A percentile compares a stretch with the other conserved stretches of the same genome.
Conservation (phyloP, 805 yeast species). For the Kuraishia borneana region DNA sequence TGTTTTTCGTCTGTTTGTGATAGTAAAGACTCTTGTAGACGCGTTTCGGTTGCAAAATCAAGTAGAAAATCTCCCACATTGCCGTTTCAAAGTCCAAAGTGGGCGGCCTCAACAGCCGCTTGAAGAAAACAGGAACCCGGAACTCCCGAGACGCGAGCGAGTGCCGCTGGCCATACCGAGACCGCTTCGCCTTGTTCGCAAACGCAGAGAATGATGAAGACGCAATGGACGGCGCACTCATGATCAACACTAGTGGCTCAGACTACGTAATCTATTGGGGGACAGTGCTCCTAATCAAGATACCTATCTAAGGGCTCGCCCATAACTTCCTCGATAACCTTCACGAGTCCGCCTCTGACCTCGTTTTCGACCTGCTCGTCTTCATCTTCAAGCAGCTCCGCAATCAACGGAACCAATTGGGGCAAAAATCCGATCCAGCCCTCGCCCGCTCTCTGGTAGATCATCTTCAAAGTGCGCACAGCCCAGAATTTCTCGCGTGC, state of each 20-base stretch:
- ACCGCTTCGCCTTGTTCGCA: conserved; percentile 2
- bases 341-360: conserved; percentile 82
- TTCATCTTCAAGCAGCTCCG: conserved; percentile 92
- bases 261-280: background rate
- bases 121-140: conserved; percentile 17
- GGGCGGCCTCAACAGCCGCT: conserved; percentile 54
- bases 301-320: conserved; percentile 93
- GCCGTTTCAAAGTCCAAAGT: conserved; percentile 90
- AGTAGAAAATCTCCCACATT: conserved; percentile 76
- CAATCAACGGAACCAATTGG: conserved; percentile 89
- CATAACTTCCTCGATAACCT: conserved; percentile 80
- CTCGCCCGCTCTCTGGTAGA: conserved; percentile 89
- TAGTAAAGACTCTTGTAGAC: conserved; percentile 77
- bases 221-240: conserved; percentile 2
- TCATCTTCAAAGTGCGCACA: conserved; percentile 61
- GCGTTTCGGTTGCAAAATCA: conserved; percentile 65
- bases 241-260: background rate
- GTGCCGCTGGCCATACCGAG: background rate
- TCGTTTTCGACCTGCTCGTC: conserved; percentile 88
- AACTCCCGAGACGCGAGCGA: conserved; percentile 4
- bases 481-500: conserved; percentile 69
- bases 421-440: conserved; percentile 89
- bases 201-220: conserved; percentile 2
- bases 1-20: conserved; percentile 66
- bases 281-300: conserved; percentile 27